Evolutionary conservation across 805 yeast genomes (phyloP).

Genomic region (Kluyveromyces siamensis): DNA sequence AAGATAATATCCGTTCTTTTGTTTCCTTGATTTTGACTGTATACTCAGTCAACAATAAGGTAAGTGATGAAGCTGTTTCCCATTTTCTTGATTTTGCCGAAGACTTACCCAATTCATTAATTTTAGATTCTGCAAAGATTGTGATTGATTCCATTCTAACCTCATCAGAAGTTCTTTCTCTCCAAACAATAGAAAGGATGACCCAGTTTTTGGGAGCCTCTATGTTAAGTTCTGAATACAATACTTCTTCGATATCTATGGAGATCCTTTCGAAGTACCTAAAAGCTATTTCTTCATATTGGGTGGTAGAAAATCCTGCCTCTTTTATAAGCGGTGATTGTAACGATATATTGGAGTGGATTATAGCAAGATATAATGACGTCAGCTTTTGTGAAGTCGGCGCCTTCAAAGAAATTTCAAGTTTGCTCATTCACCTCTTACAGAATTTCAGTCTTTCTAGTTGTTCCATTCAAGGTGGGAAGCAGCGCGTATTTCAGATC

Average conservation of each 20-base stretch:
- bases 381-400: slow-evolving; percentile 33
- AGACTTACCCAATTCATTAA: background rate
- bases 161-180: background rate
- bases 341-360: slow-evolving; percentile 40
- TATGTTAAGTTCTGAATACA: slow-evolving; percentile 13
- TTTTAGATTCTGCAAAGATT: background rate
- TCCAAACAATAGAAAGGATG: slow-evolving; percentile 6
- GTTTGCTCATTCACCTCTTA: slow-evolving; percentile 28
- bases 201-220: slow-evolving; percentile 19
- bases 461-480: slow-evolving; percentile 16
- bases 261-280: slow-evolving; percentile 12
- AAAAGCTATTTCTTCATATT: slow-evolving; percentile 9
- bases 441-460: slow-evolving; percentile 16
- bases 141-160: background rate
- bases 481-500: slow-evolving; percentile 19
- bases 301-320: slow-evolving; percentile 20
- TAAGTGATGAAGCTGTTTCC: background rate
- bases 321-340: slow-evolving; percentile 32
- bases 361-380: slow-evolving; percentile 33
- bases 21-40: background rate
- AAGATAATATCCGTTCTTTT: background rate
- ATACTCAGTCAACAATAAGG: background rate
- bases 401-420: slow-evolving; percentile 27
- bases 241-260: slow-evolving; percentile 15
- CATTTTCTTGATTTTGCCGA: background rate